Evolutionary conservation across 371 early-diverging fungal species (phyloP), one percentile per base, ranked within the genome.

Genomic region (Scutellospora calospora): DNA sequence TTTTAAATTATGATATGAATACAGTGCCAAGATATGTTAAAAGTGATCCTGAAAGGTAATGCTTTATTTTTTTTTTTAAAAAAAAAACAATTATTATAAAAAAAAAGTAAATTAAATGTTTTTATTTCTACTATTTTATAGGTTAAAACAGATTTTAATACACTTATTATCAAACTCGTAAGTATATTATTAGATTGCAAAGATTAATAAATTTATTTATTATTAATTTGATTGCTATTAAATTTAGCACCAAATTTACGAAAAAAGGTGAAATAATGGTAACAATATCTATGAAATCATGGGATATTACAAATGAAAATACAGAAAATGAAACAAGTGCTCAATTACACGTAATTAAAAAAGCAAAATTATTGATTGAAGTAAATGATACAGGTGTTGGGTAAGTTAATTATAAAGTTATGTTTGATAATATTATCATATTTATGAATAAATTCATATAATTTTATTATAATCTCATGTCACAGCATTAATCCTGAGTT

Each of bases 401-500:
- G 77, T 77, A 62, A 31, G 29, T 62, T 31, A 4, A n/a, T n/a
- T n/a, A n/a, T 27, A n/a, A 59, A 25, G 11, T 9, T 25, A 16
- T 59, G 12, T 54, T 20, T 54, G 18, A 14, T 2, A 3, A 60
- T 60, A 51, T n/a, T n/a, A n/a, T n/a, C n/a, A n/a, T n/a, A n/a
- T n/a, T n/a, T n/a, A n/a, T n/a, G n/a, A n/a, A n/a, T n/a, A n/a
- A n/a, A n/a, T n/a, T n/a, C n/a, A n/a, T n/a, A n/a, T n/a, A n/a
- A n/a, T n/a, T n/a, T n/a, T n/a, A n/a, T n/a, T n/a, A n/a, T n/a
- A n/a, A n/a, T n/a, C n/a, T n/a, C n/a, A n/a, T n/a, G n/a, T n/a
- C n/a, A n/a, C n/a, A 85, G 87, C 16, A 85, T 86, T 60, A 85
- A 85, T 22, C 81, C 83, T 3, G 84, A 84, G 51, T 86, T 84